Base-by-base conservation (phyloP, 2,329 filamentous ascomycete genomes). In the Fusarium globosum region DNA sequence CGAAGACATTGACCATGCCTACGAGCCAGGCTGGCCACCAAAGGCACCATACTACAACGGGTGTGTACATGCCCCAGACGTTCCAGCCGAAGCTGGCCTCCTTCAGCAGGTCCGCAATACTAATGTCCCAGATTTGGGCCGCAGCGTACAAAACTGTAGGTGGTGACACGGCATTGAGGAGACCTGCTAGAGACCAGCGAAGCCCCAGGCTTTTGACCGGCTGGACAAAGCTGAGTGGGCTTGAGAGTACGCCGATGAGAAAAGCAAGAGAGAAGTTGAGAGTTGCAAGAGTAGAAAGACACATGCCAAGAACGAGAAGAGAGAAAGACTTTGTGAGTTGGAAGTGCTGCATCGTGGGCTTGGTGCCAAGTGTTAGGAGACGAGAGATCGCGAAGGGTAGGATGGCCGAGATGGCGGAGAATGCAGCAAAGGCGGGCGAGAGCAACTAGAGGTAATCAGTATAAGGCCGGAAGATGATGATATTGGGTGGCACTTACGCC, bases 21-120 rank as follows among this genome's bases (percentile, higher is more conserved):
- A 91, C 88, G 42, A 96, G 81, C 95, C 95, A 98, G 13, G 94
- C 94, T 2, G 95, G 95, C 93, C 94, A 96, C 95, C 95, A 98
- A 48, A 97, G 91, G 80, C 94, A 93, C 94, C 95, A 97, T n/a
- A 97, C 88, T 16, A 97, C 90, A 23, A 97, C 90, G 68, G 94
- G 92, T 4, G 95, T 97, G 85, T 95, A 97, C 88, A 96, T 90
- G 4, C 94, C 94, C 90, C 92, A 95, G 18, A 97, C 91, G 78
- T 94, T 89, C 95, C 95, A 97, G 0, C 93, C 95, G 80, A 96
- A 95, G 10, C 93, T 94, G 2, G 94, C 93, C 80, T 93, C 88
- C 35, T 87, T 87, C 58, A 97, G 82, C 6, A 96, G 86, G 5
- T 88, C 83, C 48, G 85, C 85, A 2, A 95, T 80, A 9, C 80